Evolutionary conservation across 768 basidiomycete genomes (phyloP).

Genomic region (Galerina marginata): DNA sequence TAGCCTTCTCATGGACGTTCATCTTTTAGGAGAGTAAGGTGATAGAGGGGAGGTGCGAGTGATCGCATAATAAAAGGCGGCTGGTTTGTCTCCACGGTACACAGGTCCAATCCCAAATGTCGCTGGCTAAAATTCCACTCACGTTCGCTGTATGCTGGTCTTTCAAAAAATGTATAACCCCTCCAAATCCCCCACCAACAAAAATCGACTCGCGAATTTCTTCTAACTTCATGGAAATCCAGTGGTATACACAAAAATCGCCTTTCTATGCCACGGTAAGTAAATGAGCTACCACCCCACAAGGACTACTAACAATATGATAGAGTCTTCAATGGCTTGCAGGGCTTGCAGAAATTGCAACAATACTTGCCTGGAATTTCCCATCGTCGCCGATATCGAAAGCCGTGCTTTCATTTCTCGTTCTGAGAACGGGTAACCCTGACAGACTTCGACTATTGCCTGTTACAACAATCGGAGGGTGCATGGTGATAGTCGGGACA

Average conservation of each 20-base stretch:
- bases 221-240: slow-evolving; percentile 12
- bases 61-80: not conserved
- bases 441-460: slow-evolving; percentile 5
- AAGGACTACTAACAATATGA: not conserved
- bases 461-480: slow-evolving; percentile 6
- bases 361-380: slow-evolving; percentile 16
- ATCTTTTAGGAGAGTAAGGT: too few relatives aligned
- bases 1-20: too few relatives aligned
- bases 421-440: slow-evolving; percentile 10
- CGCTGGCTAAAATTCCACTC: slow-evolving; percentile 11
- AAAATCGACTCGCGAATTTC: slow-evolving; percentile 4
- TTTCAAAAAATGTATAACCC: slow-evolving; percentile 15
- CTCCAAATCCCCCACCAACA: slow-evolving; percentile 15
- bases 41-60: not conserved
- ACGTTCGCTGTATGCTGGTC: slow-evolving; percentile 9
- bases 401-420: slow-evolving; percentile 1
- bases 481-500: slow-evolving; percentile 15
- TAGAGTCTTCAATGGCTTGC: slow-evolving; percentile 11
- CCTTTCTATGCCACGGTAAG: slow-evolving; percentile 9
- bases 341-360: slow-evolving; percentile 12
- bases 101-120: not conserved
- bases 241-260: slow-evolving; percentile 12
- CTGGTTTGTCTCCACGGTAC: not conserved
- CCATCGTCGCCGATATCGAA: slow-evolving; percentile 8
- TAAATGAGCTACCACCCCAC: not conserved